These are phyloP conservation scores for Colletotrichum godetiae DNA, from an alignment of 2,329 filamentous ascomycete species.

Conservation along the genomic window DNA sequence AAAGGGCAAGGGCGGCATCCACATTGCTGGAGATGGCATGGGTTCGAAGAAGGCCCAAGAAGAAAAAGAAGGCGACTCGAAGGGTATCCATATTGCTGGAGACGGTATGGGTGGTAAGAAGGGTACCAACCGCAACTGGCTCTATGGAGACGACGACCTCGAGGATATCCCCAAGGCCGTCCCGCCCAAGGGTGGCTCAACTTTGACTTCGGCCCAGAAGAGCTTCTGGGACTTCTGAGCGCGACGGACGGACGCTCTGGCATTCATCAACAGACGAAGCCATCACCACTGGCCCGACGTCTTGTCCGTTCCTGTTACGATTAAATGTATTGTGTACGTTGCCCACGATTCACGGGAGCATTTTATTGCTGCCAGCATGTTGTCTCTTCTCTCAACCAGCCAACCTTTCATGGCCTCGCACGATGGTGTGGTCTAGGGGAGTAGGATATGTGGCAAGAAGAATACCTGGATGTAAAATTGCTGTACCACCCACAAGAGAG, in stretches of 20 bases:
- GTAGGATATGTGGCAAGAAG: not conserved
- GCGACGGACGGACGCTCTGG: not conserved
- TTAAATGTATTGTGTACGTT: constrained; percentile 44
- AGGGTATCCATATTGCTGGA: constrained; percentile 61
- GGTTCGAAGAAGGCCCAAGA: constrained; percentile 63
- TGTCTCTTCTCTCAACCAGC: constrained; percentile 23
- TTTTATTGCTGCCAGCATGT: constrained; percentile 27
- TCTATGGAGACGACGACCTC: constrained; percentile 64
- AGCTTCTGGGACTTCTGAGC: constrained; percentile 61
- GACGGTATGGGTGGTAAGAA: constrained; percentile 75
- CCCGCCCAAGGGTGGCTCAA: constrained; percentile 51
- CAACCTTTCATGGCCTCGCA: not conserved
- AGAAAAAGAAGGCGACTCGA: constrained; percentile 44
- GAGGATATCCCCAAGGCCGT: constrained; percentile 46
- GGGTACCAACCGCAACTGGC: constrained; percentile 67
- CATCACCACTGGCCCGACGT: not conserved
- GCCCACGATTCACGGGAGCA: constrained; percentile 47
- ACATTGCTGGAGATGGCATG: constrained; percentile 74
- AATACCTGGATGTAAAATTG: constrained; percentile 16
- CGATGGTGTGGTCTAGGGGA: not conserved
- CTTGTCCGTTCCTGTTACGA: constrained; percentile 39
- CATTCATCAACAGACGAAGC: constrained; percentile 15
- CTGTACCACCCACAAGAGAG: not conserved
- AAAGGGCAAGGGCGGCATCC: constrained; percentile 43
- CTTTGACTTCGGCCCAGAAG: constrained; percentile 45